phyloP scores from a whole-genome alignment of 1,139 yeast genomes.

The Sugiyamaella japonica region DNA sequence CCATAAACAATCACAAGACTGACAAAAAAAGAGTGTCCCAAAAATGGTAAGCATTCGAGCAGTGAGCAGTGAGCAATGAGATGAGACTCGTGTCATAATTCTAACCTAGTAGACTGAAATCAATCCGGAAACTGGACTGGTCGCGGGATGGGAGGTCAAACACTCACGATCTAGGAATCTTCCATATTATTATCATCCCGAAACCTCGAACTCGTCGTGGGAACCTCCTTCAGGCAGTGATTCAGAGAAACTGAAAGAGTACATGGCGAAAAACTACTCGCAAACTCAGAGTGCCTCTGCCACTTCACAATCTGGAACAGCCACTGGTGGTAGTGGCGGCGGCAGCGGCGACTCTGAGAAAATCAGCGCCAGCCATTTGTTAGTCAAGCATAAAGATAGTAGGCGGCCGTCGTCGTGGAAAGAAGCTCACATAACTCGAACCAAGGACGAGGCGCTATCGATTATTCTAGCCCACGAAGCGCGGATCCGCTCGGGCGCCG shows the following conservation, averaged over 20 bases:
- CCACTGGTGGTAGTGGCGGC: conserved; percentile 36
- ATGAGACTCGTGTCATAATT: too few species aligned
- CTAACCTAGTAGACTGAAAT: conserved; percentile 11
- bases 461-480: conserved; percentile 60
- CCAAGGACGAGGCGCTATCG: conserved; percentile 81
- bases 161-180: conserved; percentile 78
- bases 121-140: conserved; percentile 63
- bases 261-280: conserved; percentile 46
- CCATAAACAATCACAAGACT: too few species aligned
- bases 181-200: conserved; percentile 76
- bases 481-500: conserved; percentile 67
- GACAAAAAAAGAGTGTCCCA: background rate
- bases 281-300: conserved; percentile 15
- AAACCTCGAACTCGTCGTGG: conserved; percentile 80
- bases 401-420: conserved; percentile 95
- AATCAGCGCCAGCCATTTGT: conserved; percentile 70
- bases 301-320: conserved; percentile 28
- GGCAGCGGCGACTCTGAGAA: conserved; percentile 46
- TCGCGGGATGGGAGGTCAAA: conserved; percentile 79
- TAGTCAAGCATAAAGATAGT: conserved; percentile 78
- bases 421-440: conserved; percentile 66
- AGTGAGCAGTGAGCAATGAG: too few species aligned
- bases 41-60: background rate
- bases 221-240: conserved; percentile 89
- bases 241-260: conserved; percentile 55